Evolutionary conservation across 169 alveolate species (phyloP).

Genomic region (Plasmodium relictum): DNA sequence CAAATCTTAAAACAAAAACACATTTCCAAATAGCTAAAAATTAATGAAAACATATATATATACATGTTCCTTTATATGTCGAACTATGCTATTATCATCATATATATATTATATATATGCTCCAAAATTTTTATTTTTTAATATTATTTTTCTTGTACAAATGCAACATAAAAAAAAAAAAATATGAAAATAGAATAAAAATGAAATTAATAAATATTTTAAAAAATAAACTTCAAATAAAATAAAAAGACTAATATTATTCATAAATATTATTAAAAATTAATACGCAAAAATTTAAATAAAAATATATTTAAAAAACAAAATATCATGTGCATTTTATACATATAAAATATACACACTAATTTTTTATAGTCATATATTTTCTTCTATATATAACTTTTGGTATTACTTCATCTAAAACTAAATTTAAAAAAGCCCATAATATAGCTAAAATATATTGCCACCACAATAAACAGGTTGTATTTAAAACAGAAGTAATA

Average conservation of each 20-base stretch:
- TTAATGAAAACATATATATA: neutral
- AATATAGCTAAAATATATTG: slow-evolving; percentile 89
- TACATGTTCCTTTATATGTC: neutral
- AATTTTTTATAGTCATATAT: slow-evolving; percentile 41
- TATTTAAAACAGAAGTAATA: slow-evolving; percentile 85
- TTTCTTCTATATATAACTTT: slow-evolving; percentile 87
- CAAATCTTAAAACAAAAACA: neutral
- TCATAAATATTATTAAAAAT: slow-evolving; percentile 12
- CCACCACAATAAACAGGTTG: slow-evolving; percentile 92
- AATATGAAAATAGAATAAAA: neutral
- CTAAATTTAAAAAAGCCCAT: slow-evolving; percentile 88
- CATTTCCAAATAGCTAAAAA: neutral
- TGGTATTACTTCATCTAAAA: slow-evolving; percentile 90
- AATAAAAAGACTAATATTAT: slow-evolving; percentile 7
- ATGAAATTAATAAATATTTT: neutral
- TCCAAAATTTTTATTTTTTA: slow-evolving; percentile 1
- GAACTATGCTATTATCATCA: neutral
- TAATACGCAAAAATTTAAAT: neutral
- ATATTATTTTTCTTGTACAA: neutral
- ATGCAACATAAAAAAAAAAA: neutral
- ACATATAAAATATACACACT: neutral
- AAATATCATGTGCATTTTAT: slow-evolving; percentile 6
- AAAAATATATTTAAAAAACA: neutral
- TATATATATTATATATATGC: slow-evolving; percentile 1
- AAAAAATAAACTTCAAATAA: neutral